Evolutionary conservation across 441 rosid genomes (phyloP).

Genomic region (Euphorbia schlechtendalii): DNA sequence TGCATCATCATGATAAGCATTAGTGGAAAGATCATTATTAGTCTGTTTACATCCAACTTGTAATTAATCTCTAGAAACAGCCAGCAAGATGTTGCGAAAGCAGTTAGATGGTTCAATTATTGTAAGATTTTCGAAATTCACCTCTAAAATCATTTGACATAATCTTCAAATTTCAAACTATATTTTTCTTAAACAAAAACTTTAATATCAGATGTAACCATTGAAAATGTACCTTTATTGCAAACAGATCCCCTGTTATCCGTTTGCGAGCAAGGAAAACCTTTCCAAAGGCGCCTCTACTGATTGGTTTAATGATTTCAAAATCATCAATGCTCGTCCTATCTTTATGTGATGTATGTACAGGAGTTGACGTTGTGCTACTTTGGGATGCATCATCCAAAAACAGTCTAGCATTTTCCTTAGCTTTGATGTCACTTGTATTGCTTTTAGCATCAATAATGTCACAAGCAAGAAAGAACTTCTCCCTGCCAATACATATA

Average conservation of each 20-base stretch:
- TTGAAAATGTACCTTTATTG: conserved; percentile 53
- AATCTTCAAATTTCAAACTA: not conserved
- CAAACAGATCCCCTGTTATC: conserved; percentile 82
- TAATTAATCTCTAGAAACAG: not conserved
- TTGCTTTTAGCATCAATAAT: conserved; percentile 38
- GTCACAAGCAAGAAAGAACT: conserved; percentile 66
- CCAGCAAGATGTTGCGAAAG: not conserved
- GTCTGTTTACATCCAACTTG: not conserved
- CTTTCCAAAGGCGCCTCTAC: conserved; percentile 84
- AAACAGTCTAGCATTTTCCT: conserved; percentile 33
- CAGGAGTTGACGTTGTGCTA: conserved; percentile 38
- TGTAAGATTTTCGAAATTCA: not conserved
- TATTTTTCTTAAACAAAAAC: not conserved
- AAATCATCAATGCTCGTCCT: conserved; percentile 78
- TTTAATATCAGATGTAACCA: not conserved
- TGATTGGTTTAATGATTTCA: conserved; percentile 83
- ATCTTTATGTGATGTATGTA: conserved; percentile 47
- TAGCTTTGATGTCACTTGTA: conserved; percentile 29
- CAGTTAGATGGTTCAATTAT: not conserved
- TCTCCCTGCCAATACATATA: conserved; percentile 52
- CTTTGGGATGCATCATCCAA: conserved; percentile 49
- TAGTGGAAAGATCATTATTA: not conserved
- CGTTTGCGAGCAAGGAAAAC: conserved; percentile 88
- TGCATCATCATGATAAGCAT: not conserved
- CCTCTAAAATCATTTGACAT: not conserved